A percentile compares a stretch with the other conserved stretches of the same genome.
These are phyloP conservation scores for Grosmannia penicillata DNA, from an alignment of 2,329 filamentous ascomycete genomes.

Conservation along the genomic window DNA sequence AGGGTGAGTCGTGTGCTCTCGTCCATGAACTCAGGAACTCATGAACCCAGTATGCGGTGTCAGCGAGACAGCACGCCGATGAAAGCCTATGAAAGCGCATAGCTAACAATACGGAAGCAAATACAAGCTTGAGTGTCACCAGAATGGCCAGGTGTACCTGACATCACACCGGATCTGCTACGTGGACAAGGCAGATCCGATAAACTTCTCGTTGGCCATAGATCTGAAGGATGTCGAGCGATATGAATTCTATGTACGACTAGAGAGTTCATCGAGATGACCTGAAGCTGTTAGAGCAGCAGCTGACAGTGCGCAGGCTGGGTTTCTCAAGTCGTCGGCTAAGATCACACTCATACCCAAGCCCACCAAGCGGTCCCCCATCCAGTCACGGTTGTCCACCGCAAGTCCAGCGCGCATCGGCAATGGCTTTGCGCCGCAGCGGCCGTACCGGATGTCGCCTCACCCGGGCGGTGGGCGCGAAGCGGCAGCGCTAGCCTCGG, in stretches of 20 bases:
- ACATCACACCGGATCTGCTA: constrained; percentile 95
- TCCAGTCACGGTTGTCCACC: constrained; percentile 36
- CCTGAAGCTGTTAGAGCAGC: not conserved
- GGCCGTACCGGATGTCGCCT: constrained; percentile 13
- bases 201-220: constrained; percentile 70
- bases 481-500: constrained; percentile 37
- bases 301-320: constrained; percentile 39
- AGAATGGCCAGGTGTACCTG: constrained; percentile 91
- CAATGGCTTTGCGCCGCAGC: constrained; percentile 29
- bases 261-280: not conserved
- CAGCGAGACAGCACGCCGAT: not conserved
- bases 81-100: not conserved
- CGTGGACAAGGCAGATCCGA: constrained; percentile 74
- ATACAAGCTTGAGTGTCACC: constrained; percentile 84
- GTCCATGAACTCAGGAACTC: too few species aligned
- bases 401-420: constrained; percentile 30
- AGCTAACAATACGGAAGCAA: constrained; percentile 41
- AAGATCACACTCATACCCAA: constrained; percentile 88
- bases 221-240: constrained; percentile 85
- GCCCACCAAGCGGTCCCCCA: constrained; percentile 48
- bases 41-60: too few species aligned
- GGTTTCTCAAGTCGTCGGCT: constrained; percentile 86
- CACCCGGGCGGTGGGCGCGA: not conserved
- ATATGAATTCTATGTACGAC: constrained; percentile 68
- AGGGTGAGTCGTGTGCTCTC: constrained; percentile 47